These are phyloP conservation scores for Ogataea ganodermae DNA, from an alignment of 805 yeast genomes.

Conservation along the genomic window DNA sequence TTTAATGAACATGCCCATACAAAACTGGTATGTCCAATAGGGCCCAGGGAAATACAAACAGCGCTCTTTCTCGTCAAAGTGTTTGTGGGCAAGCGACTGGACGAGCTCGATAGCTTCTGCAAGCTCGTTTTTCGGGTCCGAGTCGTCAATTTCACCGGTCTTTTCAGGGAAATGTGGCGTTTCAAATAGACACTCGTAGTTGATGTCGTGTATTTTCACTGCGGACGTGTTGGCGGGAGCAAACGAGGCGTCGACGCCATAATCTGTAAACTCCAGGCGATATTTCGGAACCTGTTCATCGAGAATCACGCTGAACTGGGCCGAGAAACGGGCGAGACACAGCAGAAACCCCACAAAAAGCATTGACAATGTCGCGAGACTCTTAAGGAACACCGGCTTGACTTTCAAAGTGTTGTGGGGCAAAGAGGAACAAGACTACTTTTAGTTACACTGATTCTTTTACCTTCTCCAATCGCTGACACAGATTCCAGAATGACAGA, in stretches of 20 bases:
- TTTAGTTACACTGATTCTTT: no score
- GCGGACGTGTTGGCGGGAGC: neutral
- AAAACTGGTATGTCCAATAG: conserved; percentile 20
- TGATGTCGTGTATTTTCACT: neutral
- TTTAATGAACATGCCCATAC: conserved; percentile 1
- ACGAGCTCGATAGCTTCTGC: conserved; percentile 23
- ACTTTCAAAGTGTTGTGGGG: neutral
- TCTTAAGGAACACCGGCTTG: neutral
- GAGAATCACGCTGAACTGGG: neutral
- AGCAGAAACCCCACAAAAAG: neutral
- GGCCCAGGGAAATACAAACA: conserved; percentile 12
- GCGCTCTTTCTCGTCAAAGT: conserved; percentile 2
- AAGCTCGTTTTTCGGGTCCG: conserved; percentile 1
- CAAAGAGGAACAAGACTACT: no score
- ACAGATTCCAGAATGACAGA: neutral
- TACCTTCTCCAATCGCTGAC: neutral
- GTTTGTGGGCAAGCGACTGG: conserved; percentile 11
- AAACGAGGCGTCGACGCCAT: neutral
- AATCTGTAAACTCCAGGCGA: neutral
- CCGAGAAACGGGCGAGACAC: neutral
- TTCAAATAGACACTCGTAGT: conserved; percentile 1
- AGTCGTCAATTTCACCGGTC: neutral
- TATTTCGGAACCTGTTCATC: conserved; percentile 7
- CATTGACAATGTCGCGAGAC: no score
- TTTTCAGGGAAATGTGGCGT: neutral